phyloP scores from a whole-genome alignment of 768 basidiomycete species.

The Myochromella boudieri region DNA sequence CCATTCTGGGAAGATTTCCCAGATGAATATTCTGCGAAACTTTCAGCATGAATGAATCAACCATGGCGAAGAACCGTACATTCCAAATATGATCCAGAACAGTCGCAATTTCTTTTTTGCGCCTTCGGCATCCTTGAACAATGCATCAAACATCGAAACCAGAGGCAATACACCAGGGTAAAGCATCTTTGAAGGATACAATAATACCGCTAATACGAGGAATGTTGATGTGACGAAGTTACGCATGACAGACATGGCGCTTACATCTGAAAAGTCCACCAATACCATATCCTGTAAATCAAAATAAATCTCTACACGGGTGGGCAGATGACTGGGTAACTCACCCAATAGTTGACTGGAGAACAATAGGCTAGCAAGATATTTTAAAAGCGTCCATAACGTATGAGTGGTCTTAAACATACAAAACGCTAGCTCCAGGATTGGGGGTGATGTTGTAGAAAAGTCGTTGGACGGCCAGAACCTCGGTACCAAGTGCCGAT shows the following conservation, averaged over 20 bases:
- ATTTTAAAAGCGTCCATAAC: neutral
- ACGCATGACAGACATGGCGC: slow-evolving; percentile 8
- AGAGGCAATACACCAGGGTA: slow-evolving; percentile 47
- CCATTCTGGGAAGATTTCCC: slow-evolving; percentile 52
- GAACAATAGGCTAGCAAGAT: slow-evolving; percentile 26
- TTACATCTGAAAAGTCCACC: slow-evolving; percentile 50
- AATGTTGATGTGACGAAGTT: neutral
- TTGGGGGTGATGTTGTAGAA: slow-evolving; percentile 55
- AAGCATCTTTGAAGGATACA: slow-evolving; percentile 56
- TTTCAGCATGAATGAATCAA: slow-evolving; percentile 9
- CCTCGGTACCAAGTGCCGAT: slow-evolving; percentile 52
- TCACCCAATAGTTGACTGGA: slow-evolving; percentile 34
- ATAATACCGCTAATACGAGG: slow-evolving; percentile 32
- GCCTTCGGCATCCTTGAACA: slow-evolving; percentile 41
- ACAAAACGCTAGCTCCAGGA: slow-evolving; percentile 43
- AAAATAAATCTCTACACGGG: too few relatives aligned
- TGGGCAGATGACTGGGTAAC: too few relatives aligned
- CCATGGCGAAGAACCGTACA: slow-evolving; percentile 28
- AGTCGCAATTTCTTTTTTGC: slow-evolving; percentile 43
- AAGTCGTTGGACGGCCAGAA: slow-evolving; percentile 52
- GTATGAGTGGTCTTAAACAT: slow-evolving; percentile 1
- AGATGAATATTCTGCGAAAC: slow-evolving; percentile 40
- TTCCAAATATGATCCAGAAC: slow-evolving; percentile 46
- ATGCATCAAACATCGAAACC: slow-evolving; percentile 47
- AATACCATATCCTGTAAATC: slow-evolving; percentile 51